phyloP scores from a whole-genome alignment of 2,329 filamentous ascomycete genomes.

The Fusarium secorum region DNA sequence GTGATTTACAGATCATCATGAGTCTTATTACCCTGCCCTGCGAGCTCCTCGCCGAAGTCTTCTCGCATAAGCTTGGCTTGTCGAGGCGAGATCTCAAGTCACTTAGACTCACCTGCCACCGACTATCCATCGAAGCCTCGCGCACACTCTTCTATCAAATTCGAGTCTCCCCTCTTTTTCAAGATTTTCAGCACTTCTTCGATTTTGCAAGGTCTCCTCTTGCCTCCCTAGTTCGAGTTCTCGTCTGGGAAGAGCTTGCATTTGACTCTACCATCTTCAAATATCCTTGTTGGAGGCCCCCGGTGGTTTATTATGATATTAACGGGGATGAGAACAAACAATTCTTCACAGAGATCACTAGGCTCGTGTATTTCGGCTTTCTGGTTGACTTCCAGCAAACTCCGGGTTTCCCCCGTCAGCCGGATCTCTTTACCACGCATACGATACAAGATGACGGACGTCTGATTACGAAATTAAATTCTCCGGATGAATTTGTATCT shows the following conservation, averaged over 20 bases:
- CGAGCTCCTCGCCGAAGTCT: not conserved
- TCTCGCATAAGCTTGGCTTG: not conserved
- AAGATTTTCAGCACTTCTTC: not conserved
- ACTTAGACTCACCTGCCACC: not conserved
- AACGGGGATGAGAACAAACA: not conserved
- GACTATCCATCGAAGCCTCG: not conserved
- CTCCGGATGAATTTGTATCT: not conserved
- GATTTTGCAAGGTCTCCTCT: not conserved
- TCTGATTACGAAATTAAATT: too few relatives aligned
- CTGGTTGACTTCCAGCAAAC: not conserved
- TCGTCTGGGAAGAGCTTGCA: constrained; percentile 14
- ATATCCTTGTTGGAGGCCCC: not conserved
- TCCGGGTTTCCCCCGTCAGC: not conserved
- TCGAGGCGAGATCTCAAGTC: constrained; percentile 2
- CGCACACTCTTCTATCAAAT: not conserved
- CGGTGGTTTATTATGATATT: not conserved
- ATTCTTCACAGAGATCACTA: not conserved
- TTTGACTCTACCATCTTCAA: not conserved
- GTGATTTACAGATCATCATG: not conserved
- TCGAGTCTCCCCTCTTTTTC: not conserved
- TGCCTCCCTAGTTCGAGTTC: not conserved
- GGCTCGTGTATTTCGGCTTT: not conserved
- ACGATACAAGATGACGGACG: not conserved
- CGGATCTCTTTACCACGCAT: not conserved
- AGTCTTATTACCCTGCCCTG: not conserved